Evolutionary conservation across 1,284 basidiomycete genomes (phyloP), one percentile per base, ranked within the genome.

Genomic region (Sporisorium scitamineum): DNA sequence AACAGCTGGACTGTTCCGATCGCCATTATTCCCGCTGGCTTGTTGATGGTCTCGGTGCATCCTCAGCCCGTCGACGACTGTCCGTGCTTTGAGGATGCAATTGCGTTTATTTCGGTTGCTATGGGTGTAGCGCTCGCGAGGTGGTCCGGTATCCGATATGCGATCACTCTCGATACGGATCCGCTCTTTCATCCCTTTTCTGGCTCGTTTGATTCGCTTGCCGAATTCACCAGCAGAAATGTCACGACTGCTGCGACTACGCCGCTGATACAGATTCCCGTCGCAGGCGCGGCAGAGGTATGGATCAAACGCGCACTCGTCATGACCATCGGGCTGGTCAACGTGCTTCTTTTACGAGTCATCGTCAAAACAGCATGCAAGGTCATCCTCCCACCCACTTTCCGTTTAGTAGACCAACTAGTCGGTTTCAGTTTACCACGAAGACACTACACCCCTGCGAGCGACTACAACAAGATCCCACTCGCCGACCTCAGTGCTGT

Each of bases 21-120:
- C 7, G 88, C 91, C 22, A 86, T 91, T 31, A 87, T 94, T 14
- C 89, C 91, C 0, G 78, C 92, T 14, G 85, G 90, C 57, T 87
- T 95, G 10, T 87, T 93, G 2, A 87, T 93, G 47, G 92, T 97
- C 6, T 92, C 83, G 89, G 92, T 87, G 72, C 95, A 98, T 84
- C 95, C 95, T 0, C 92, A 95, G 81, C 86, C 87, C 6, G 79
- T 97, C 1, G 95, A 97, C 69, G 94, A 97, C 82, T 98, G 96
- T 81, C 97, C 96, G 0, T 98, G 96, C 86, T 99, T 97, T 85
- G 96, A 98, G 85, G 96, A 99, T 81, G 94, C 95, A 5, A 96
- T 97, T 60, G 95, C 96, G 0, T 93, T 96, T 79, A 87, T 94
- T 24, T 92, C 93, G 13, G 94, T 95, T 47, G 89, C 93, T 16